phyloP scores from a whole-genome alignment of 345 rosid species.

The Isatis tinctoria region DNA sequence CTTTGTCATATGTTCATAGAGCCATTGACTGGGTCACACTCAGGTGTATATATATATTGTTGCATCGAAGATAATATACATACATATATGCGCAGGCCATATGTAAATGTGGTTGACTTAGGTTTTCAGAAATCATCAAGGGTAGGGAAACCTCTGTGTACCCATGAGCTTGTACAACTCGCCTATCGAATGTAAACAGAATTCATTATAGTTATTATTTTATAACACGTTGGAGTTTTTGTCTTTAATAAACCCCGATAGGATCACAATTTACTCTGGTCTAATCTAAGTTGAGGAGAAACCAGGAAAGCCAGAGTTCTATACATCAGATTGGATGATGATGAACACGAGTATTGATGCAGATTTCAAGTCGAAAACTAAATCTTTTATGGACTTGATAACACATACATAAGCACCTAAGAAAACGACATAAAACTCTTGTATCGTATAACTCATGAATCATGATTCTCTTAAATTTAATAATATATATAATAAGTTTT shows the following conservation, averaged over 20 bases:
- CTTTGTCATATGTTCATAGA: conserved; percentile 58
- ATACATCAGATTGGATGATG: too few species aligned
- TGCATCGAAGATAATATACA: conserved; percentile 8
- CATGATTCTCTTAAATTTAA: background rate
- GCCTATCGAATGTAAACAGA: conserved; percentile 15
- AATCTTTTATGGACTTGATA: too few species aligned
- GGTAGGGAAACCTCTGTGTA: conserved; percentile 12
- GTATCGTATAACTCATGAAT: too few species aligned
- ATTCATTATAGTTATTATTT: background rate
- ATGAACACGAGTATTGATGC: too few species aligned
- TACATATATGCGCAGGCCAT: background rate
- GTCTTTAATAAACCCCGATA: too few species aligned
- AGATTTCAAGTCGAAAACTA: too few species aligned
- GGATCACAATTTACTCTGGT: too few species aligned
- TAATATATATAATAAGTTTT: background rate
- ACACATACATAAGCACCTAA: too few species aligned
- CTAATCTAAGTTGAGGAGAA: too few species aligned
- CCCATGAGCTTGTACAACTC: conserved; percentile 23
- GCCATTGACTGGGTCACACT: background rate
- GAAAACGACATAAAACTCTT: too few species aligned
- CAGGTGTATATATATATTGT: conserved; percentile 26
- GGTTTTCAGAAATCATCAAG: conserved; percentile 1
- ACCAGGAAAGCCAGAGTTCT: too few species aligned
- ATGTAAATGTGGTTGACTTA: conserved; percentile 12
- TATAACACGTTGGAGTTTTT: background rate